Percentiles rank a stretch among this genome's conserved stretches.
Evolutionary conservation across 257 asterid species (phyloP).

Genomic region (Craterostigma plantagineum): DNA sequence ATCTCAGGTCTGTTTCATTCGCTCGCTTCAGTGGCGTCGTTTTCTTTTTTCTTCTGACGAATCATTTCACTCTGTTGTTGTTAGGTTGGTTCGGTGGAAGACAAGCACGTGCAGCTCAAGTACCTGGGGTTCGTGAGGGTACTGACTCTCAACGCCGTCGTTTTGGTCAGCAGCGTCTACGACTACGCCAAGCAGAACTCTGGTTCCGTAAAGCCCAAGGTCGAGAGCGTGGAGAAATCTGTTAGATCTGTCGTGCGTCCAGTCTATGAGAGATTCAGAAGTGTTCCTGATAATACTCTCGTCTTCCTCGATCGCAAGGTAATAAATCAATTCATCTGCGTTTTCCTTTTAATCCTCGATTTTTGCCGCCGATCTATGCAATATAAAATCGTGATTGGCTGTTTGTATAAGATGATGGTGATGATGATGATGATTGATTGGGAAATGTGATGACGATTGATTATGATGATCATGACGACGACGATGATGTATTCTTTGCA

Average conservation of each 20-base stretch:
- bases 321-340: too few species aligned
- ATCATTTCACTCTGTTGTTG: background rate
- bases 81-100: slow-evolving; percentile 38
- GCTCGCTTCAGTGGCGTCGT: background rate
- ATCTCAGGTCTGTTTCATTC: slow-evolving; percentile 14
- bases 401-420: too few species aligned
- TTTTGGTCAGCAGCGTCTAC: slow-evolving; percentile 31
- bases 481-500: too few species aligned
- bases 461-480: too few species aligned
- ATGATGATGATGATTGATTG: too few species aligned
- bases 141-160: slow-evolving; percentile 33
- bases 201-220: slow-evolving; percentile 46
- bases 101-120: slow-evolving; percentile 23
- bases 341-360: background rate
- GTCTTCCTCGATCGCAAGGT: slow-evolving; percentile 54
- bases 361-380: background rate
- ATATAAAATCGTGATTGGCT: background rate
- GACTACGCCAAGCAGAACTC: slow-evolving; percentile 45
- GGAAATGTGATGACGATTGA: too few species aligned
- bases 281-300: slow-evolving; percentile 40
- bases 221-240: slow-evolving; percentile 41
- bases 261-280: slow-evolving; percentile 30
- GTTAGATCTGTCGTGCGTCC: slow-evolving; percentile 38
- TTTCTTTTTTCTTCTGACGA: background rate
- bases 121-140: slow-evolving; percentile 37